Conservation (phyloP, 179 eudicot species). For the Heliamphora pulchella region DNA sequence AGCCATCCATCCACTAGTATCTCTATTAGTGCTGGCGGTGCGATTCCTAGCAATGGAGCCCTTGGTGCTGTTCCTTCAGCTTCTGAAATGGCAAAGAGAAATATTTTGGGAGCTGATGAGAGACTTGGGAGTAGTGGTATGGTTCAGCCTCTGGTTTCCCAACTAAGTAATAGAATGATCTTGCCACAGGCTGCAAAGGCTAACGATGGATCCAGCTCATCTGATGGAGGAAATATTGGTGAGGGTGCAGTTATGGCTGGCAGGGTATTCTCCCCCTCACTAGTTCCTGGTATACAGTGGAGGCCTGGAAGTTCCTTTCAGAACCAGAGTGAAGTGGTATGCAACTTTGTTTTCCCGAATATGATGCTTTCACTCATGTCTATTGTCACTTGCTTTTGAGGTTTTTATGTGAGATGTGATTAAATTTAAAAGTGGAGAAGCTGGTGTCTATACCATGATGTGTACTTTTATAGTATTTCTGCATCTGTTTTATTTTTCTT, state of each 20-base stretch:
- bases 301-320: slow-evolving; percentile 90
- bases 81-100: slow-evolving; percentile 73
- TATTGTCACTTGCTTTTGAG: no score
- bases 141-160: slow-evolving; percentile 38
- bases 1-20: slow-evolving; percentile 43
- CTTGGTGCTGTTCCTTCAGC: slow-evolving; percentile 51
- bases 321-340: slow-evolving; percentile 72
- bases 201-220: slow-evolving; percentile 32
- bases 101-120: slow-evolving; percentile 66
- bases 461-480: no score
- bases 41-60: slow-evolving; percentile 46
- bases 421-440: no score
- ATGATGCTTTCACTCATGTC: slow-evolving; percentile 1
- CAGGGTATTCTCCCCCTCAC: slow-evolving; percentile 58
- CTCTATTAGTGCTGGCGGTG: slow-evolving; percentile 45
- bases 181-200: slow-evolving; percentile 36
- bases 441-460: no score
- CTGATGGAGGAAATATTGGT: slow-evolving; percentile 39
- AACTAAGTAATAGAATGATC: slow-evolving; percentile 37
- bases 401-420: no score
- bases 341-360: slow-evolving; percentile 16
- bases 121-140: slow-evolving; percentile 61
- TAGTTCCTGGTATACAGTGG: slow-evolving; percentile 84
- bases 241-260: slow-evolving; percentile 55
- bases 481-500: no score